A percentile compares a stretch with the other conserved stretches of the same genome.
These are phyloP conservation scores for Dipodascus albidus DNA, from an alignment of 805 yeast genomes.

Conservation along the genomic window DNA sequence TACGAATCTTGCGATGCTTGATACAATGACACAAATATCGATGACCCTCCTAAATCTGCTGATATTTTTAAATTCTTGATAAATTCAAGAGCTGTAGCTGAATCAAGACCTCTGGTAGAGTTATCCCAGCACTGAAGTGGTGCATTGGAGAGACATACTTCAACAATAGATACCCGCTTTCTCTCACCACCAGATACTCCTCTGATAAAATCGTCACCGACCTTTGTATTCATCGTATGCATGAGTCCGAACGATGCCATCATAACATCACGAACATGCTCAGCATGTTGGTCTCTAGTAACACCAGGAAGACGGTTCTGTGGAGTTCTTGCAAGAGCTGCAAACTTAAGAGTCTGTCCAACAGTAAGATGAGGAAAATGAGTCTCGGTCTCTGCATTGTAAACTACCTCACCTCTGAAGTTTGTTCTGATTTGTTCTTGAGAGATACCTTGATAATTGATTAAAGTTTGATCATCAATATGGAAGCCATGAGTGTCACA, in stretches of 20 bases:
- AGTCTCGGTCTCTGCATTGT: conserved; percentile 58
- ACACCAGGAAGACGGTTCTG: conserved; percentile 37
- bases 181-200: conserved; percentile 84
- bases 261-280: conserved; percentile 35
- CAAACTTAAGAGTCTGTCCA: conserved; percentile 59
- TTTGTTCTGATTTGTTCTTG: conserved; percentile 31
- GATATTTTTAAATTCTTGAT: conserved; percentile 52
- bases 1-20: conserved; percentile 61
- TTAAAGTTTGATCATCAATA: conserved; percentile 36
- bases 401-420: conserved; percentile 58
- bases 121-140: conserved; percentile 66
- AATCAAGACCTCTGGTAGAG: conserved; percentile 76
- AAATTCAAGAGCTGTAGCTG: conserved; percentile 73
- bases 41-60: conserved; percentile 39
- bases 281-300: conserved; percentile 37
- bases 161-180: conserved; percentile 75
- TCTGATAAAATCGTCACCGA: conserved; percentile 50
- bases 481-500: conserved; percentile 48
- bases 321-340: conserved; percentile 61
- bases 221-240: conserved; percentile 49
- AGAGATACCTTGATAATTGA: conserved; percentile 36
- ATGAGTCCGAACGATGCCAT: conserved; percentile 47
- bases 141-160: conserved; percentile 56
- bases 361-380: conserved; percentile 74
- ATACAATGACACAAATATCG: conserved; percentile 58